Evolutionary conservation across 208 protist species (phyloP).

Genomic region (Acanthamoeba castellanii): DNA sequence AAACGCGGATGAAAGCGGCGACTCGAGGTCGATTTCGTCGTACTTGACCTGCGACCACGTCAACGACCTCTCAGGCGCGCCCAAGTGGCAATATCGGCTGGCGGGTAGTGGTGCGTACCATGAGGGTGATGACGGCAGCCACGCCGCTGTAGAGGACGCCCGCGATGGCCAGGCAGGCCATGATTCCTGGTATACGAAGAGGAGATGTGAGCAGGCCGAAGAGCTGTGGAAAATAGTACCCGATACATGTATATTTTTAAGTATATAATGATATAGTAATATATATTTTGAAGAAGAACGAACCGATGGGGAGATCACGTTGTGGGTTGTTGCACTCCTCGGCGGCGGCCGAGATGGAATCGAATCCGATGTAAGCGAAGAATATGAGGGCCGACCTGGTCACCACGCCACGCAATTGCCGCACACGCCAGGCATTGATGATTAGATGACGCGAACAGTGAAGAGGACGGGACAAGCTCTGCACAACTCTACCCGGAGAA

Average conservation of each 20-base stretch:
- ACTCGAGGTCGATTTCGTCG: conserved; percentile 80
- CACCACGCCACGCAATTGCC: neutral
- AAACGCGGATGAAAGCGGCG: conserved; percentile 82
- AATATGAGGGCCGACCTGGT: conserved; percentile 82
- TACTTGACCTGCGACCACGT: neutral
- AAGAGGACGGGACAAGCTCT: neutral
- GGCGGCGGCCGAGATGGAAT: conserved; percentile 82
- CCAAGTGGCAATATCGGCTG: neutral
- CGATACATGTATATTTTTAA: neutral
- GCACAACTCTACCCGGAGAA: conserved; percentile 20
- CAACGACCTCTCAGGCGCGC: neutral
- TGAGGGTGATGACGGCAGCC: conserved; percentile 81
- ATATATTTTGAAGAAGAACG: neutral
- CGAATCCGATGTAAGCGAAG: conserved; percentile 88
- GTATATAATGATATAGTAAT: too few species aligned
- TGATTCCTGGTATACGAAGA: conserved; percentile 78
- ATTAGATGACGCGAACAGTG: neutral
- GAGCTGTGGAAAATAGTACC: too few species aligned
- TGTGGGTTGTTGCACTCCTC: conserved; percentile 84
- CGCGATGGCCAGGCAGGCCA: conserved; percentile 80
- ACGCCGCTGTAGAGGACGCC: conserved; percentile 83
- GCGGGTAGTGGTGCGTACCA: conserved; percentile 34
- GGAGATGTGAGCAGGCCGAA: neutral
- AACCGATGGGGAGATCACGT: conserved; percentile 79
- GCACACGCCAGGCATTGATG: too few species aligned